Base-by-base conservation (phyloP, 2,329 filamentous ascomycete genomes). In the Chaetomiaceae sp. region DNA sequence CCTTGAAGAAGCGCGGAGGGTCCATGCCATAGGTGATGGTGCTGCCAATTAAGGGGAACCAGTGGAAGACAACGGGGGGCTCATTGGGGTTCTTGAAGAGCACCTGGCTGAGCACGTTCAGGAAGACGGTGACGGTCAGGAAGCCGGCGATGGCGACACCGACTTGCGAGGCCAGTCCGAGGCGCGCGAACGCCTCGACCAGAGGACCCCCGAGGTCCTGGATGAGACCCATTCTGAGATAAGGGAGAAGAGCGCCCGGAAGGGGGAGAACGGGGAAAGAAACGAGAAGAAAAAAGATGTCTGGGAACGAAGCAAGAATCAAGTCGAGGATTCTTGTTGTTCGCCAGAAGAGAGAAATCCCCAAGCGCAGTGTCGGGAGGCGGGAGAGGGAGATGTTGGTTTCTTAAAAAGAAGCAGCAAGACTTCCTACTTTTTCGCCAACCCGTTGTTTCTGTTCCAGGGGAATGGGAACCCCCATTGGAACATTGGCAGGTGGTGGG, bases 1-100 rank as follows among this genome's bases (percentile, higher is more conserved):
- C 83, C 79, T 61, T 76, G 74, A 96, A 96, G 78, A 96, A 97
- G 45, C 75, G 77, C 64, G 89, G 91, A 14, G 92, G 92, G 65
- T 97, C 89, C 71, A 96, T 96, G 69, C 92, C 92, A 72, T 97
- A 99, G 39, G 82, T 87, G 62, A 97, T 76, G 54, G 93, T 96
- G 74, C 86, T 96, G 58, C 92, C 92, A 63, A 99, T 78, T 60
- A 95, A 71, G 53, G 87, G 88, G 63, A 92, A 77, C 80, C 81
- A 87, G 69, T 89, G 86, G 68, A 91, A 92, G 55, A 92, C 86
- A 51, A 91, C 61, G 1, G 87, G 87, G 25, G 87, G 87, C 67
- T 90, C 86, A 66, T 90, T 87, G 45, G 86, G 81, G 62, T 90
- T 92, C 72, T 82, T 87, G 73, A 89, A 82, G 55, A 96, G 73